phyloP scores from a whole-genome alignment of 2,329 filamentous ascomycete genomes.

The Diaporthe capsici region DNA sequence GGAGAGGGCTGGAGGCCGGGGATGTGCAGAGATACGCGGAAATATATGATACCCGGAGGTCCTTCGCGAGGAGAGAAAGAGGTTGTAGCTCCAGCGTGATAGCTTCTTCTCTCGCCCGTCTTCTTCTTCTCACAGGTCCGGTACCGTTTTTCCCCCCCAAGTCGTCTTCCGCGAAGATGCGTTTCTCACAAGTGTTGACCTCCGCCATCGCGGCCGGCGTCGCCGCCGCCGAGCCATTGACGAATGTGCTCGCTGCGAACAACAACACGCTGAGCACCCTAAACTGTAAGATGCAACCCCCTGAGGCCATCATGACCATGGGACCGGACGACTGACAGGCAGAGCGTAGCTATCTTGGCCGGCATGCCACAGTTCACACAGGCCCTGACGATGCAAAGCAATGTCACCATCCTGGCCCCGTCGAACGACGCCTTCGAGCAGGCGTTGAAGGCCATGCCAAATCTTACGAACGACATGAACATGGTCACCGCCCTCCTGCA shows the following conservation, averaged over 20 bases:
- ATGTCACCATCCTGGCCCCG: conserved; percentile 50
- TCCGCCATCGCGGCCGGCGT: conserved; percentile 21
- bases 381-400: conserved; percentile 27
- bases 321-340: background rate
- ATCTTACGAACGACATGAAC: conserved; percentile 46
- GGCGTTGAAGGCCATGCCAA: conserved; percentile 50
- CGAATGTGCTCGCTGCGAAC: conserved; percentile 37
- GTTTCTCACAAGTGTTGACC: conserved; percentile 30
- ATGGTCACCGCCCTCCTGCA: conserved; percentile 15
- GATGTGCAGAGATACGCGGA: background rate
- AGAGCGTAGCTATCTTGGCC: conserved; percentile 40
- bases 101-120: conserved; percentile 3
- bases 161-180: conserved; percentile 35
- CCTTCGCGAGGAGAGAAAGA: background rate
- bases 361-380: conserved; percentile 38
- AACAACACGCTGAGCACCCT: conserved; percentile 38
- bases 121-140: conserved; percentile 15
- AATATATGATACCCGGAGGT: conserved; percentile 8
- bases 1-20: background rate
- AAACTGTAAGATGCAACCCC: conserved; percentile 19
- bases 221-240: conserved; percentile 33
- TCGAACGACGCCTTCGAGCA: conserved; percentile 53
- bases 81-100: background rate
- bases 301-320: background rate
- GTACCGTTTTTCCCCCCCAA: conserved; percentile 7